Conservation (phyloP, 768 basidiomycete genomes). For the Suillus sp. region DNA sequence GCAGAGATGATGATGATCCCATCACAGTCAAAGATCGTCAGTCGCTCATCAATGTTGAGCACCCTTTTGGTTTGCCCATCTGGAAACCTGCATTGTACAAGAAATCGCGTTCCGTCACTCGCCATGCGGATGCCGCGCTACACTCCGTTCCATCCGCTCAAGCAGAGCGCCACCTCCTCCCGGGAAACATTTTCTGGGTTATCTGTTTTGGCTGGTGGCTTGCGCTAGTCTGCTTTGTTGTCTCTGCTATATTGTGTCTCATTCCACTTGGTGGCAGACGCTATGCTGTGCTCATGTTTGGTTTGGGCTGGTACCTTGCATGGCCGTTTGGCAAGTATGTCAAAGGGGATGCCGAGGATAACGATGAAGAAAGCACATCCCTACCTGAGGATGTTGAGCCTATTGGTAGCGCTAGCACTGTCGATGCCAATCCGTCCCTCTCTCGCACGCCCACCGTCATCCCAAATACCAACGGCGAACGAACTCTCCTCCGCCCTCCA, state of each 20-base stretch:
- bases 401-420: conserved; percentile 18
- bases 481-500: conserved; percentile 42
- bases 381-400: conserved; percentile 37
- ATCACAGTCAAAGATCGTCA: conserved; percentile 95
- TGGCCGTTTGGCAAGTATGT: conserved; percentile 99
- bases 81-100: conserved; percentile 99
- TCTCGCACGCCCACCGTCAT: conserved; percentile 48
- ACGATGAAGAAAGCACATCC: conserved; percentile 41
- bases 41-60: conserved; percentile 97
- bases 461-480: conserved; percentile 48
- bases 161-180: conserved; percentile 89
- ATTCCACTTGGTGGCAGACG: conserved; percentile 81
- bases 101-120: conserved; percentile 94
- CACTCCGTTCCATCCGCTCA: conserved; percentile 92
- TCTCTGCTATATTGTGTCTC: conserved; percentile 69
- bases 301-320: conserved; percentile 92
- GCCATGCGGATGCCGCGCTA: conserved; percentile 92
- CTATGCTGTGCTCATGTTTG: conserved; percentile 85
- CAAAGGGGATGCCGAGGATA: conserved; percentile 67
- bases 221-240: conserved; percentile 63
- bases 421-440: conserved; percentile 37
- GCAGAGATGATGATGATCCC: conserved; percentile 67
- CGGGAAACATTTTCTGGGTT: conserved; percentile 94
- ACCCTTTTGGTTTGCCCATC: conserved; percentile 98
- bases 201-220: conserved; percentile 95